Conservation (phyloP, 1,139 yeast genomes). For the Lodderomyces beijingensis region DNA sequence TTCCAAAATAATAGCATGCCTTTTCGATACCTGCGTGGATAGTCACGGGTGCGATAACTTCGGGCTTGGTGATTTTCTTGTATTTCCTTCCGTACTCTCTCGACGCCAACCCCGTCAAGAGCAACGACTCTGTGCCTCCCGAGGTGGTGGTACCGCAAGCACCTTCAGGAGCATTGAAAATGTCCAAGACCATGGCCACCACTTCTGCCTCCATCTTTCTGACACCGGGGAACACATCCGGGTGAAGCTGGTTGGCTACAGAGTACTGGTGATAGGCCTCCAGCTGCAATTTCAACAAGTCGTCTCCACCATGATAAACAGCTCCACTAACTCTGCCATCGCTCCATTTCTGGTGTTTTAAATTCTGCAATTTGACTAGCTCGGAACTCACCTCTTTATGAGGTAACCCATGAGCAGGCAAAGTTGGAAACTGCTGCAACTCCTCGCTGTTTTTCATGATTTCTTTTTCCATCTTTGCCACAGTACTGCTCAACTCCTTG, state of each 20-base stretch:
- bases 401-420: conserved; percentile 59
- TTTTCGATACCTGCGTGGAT: conserved; percentile 95
- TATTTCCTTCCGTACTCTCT: conserved; percentile 56
- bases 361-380: conserved; percentile 42
- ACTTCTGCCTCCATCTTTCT: conserved; percentile 96
- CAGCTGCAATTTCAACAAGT: conserved; percentile 67
- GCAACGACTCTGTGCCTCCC: conserved; percentile 94
- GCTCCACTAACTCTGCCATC: conserved; percentile 90
- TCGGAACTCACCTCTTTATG: conserved; percentile 41
- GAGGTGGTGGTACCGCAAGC: conserved; percentile 91
- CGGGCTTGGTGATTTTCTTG: conserved; percentile 68
- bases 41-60: conserved; percentile 83
- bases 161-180: conserved; percentile 69
- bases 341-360: conserved; percentile 76
- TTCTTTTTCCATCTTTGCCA: conserved; percentile 47
- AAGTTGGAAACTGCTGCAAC: conserved; percentile 41
- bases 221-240: conserved; percentile 95
- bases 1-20: conserved; percentile 88
- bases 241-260: conserved; percentile 92
- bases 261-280: conserved; percentile 72
- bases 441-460: conserved; percentile 49
- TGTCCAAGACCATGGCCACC: conserved; percentile 79
- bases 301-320: conserved; percentile 90
- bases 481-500: conserved; percentile 49
- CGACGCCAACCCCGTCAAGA: conserved; percentile 85